These are phyloP conservation scores for Podaxis sp. DNA, from an alignment of 768 basidiomycete genomes.

Conservation along the genomic window DNA sequence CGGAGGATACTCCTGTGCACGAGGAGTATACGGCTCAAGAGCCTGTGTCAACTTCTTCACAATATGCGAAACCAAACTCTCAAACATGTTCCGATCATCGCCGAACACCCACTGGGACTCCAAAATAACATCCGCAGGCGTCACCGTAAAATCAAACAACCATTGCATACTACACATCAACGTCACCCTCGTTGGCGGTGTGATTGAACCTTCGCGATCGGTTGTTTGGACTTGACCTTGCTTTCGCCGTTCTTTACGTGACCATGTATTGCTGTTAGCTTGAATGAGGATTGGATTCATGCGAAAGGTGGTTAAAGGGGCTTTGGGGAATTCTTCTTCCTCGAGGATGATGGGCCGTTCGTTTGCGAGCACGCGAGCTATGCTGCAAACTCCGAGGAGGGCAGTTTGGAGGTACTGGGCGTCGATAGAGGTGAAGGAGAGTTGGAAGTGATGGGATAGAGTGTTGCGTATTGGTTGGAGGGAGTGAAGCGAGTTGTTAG, in stretches of 20 bases:
- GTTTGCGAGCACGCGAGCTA: neutral
- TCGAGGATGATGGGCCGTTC: conserved; percentile 12
- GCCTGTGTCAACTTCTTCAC: conserved; percentile 37
- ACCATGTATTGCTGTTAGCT: conserved; percentile 47
- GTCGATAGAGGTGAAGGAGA: conserved; percentile 13
- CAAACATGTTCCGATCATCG: conserved; percentile 53
- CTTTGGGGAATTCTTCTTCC: conserved; percentile 1
- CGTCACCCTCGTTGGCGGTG: conserved; percentile 47
- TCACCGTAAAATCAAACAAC: conserved; percentile 8
- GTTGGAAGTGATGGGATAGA: conserved; percentile 39
- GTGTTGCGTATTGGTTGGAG: conserved; percentile 62
- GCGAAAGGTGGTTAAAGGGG: conserved; percentile 2
- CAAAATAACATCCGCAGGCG: conserved; percentile 23
- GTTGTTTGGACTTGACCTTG: conserved; percentile 25
- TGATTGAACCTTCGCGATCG: conserved; percentile 42
- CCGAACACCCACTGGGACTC: conserved; percentile 68
- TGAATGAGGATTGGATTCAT: conserved; percentile 20
- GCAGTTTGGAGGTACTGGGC: neutral
- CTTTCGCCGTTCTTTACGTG: conserved; percentile 61
- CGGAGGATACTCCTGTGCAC: neutral
- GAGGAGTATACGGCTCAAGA: neutral
- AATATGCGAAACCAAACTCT: conserved; percentile 69
- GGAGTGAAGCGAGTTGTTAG: conserved; percentile 43
- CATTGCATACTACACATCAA: conserved; percentile 27
- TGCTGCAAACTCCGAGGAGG: neutral